Percentiles rank a stretch among this genome's conserved stretches.
phyloP scores from a whole-genome alignment of 2,329 filamentous ascomycete genomes.

The Microascus cirrosus region DNA sequence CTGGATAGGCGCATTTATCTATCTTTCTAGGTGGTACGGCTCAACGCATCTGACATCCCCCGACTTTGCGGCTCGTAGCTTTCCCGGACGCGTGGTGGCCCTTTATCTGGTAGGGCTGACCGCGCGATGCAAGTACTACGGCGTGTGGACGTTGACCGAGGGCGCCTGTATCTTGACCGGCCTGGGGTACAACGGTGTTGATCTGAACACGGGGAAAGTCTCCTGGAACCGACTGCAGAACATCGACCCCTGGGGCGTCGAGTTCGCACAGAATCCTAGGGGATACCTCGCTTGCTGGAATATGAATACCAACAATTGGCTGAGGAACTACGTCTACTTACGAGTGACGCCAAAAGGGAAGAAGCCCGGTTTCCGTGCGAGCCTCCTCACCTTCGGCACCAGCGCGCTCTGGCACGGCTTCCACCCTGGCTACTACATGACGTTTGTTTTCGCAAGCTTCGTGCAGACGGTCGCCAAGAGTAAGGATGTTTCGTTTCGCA shows the following conservation, averaged over 20 bases:
- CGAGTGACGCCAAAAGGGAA: constrained; percentile 89
- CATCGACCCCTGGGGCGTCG: constrained; percentile 74
- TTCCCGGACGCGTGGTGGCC: constrained; percentile 64
- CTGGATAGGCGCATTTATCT: constrained; percentile 73
- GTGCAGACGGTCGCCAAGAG: constrained; percentile 91
- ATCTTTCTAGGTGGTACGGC: constrained; percentile 58
- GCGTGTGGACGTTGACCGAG: constrained; percentile 87
- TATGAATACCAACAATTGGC: constrained; percentile 96
- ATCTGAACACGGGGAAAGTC: constrained; percentile 72
- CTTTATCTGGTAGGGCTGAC: constrained; percentile 78
- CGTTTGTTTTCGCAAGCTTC: constrained; percentile 81
- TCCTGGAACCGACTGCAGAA: constrained; percentile 85
- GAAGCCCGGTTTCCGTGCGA: constrained; percentile 93
- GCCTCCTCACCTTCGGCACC: constrained; percentile 84
- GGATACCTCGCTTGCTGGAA: constrained; percentile 92
- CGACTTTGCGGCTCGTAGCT: constrained; percentile 53
- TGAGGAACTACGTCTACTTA: constrained; percentile 91
- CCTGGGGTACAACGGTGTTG: constrained; percentile 87
- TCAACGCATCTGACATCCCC: constrained; percentile 52
- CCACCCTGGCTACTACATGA: constrained; percentile 89
- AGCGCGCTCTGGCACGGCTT: constrained; percentile 98
- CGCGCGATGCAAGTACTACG: constrained; percentile 87
- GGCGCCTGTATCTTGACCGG: constrained; percentile 90
- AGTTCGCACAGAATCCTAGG: constrained; percentile 86
- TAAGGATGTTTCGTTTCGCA: constrained; percentile 25